Conservation (phyloP, 129 eudicot species). For the carrot (Daucus carota) region DH1_v3.0 NC_030384.2:44130001-44130500, state of each 20-base stretch:
- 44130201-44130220: not conserved
- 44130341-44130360: too few relatives aligned
- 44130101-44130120: not conserved
- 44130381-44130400: not conserved
- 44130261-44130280: not conserved
- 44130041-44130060: too few relatives aligned
- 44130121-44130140: not conserved
- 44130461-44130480: not conserved
- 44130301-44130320: not conserved
- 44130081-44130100: too few relatives aligned
- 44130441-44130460: too few relatives aligned
- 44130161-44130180: not conserved
- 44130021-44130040: too few relatives aligned
- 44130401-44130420: not conserved
- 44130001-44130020: too few relatives aligned
- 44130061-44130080: too few relatives aligned
- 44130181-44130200: not conserved
- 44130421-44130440: too few relatives aligned
- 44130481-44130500: not conserved
- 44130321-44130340: too few relatives aligned
- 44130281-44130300: not conserved
- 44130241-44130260: not conserved
- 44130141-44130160: not conserved
- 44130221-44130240: not conserved
- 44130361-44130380: not conserved